phyloP scores from a whole-genome alignment of 805 yeast genomes.

The Teunomyces funiuensis region DNA sequence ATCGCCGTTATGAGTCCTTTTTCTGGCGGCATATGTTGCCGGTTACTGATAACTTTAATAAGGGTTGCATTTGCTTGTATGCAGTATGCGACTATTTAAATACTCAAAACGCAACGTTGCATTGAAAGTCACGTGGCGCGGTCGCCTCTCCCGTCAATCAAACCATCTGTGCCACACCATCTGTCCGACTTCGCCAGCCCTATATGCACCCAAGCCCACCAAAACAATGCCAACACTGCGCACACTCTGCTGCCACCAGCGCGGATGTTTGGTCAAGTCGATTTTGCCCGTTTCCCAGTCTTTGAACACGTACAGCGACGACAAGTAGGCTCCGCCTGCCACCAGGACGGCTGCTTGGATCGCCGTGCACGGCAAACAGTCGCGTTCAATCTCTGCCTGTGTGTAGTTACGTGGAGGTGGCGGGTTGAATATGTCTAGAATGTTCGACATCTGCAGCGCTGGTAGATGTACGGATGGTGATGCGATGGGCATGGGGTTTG shows the following conservation, averaged over 20 bases:
- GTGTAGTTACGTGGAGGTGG: conserved; percentile 43
- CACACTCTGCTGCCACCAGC: conserved; percentile 62
- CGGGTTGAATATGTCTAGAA: conserved; percentile 52
- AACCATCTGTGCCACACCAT: conserved; percentile 14
- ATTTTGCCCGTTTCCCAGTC: conserved; percentile 42
- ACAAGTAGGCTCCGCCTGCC: conserved; percentile 63
- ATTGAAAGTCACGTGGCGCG: not conserved
- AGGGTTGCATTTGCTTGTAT: too few relatives aligned
- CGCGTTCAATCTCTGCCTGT: conserved; percentile 43
- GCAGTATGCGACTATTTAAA: too few relatives aligned
- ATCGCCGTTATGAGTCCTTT: too few relatives aligned
- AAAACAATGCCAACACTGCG: conserved; percentile 55
- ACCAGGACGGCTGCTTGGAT: conserved; percentile 60
- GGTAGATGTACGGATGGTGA: too few relatives aligned
- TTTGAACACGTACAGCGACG: conserved; percentile 54
- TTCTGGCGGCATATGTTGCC: too few relatives aligned
- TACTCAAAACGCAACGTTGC: too few relatives aligned
- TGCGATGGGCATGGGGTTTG: too few relatives aligned
- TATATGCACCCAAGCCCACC: conserved; percentile 54
- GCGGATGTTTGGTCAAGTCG: conserved; percentile 40
- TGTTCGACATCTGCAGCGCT: conserved; percentile 51
- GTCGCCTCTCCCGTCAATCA: not conserved
- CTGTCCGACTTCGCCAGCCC: conserved; percentile 57
- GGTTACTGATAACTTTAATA: too few relatives aligned
- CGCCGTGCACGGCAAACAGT: conserved; percentile 68